phyloP scores from a whole-genome alignment of 192 early-diverging fungal genomes.

The Coemansia guatemalensis region DNA sequence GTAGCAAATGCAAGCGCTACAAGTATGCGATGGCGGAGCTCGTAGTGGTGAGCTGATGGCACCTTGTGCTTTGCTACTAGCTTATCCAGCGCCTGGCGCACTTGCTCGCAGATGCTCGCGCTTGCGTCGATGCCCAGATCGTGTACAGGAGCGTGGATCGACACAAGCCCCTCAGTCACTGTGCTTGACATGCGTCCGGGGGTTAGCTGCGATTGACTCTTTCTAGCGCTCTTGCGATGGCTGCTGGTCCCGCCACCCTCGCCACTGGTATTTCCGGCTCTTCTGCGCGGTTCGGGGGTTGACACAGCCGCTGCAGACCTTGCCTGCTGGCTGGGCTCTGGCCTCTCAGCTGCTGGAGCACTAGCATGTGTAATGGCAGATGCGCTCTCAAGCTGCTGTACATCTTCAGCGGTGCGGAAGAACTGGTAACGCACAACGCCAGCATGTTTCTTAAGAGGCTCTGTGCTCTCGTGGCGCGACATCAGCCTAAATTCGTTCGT shows the following conservation, averaged over 20 bases:
- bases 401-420: constrained; percentile 51
- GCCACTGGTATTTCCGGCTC: background rate
- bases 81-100: constrained; percentile 56
- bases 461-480: constrained; percentile 15
- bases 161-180: constrained; percentile 33
- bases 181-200: constrained; percentile 1
- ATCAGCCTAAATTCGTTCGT: constrained; percentile 49
- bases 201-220: constrained; percentile 9
- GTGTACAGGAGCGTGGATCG: constrained; percentile 57
- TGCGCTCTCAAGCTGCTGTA: constrained; percentile 36
- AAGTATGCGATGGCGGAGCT: constrained; percentile 77
- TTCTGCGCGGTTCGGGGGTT: background rate
- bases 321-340: background rate
- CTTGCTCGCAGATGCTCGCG: constrained; percentile 38
- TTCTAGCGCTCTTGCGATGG: constrained; percentile 16
- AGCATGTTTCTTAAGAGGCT: constrained; percentile 23
- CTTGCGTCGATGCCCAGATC: constrained; percentile 15
- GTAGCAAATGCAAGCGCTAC: constrained; percentile 63
- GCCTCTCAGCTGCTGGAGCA: background rate
- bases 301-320: background rate
- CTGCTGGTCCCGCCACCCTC: background rate
- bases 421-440: constrained; percentile 40
- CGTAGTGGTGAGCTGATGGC: constrained; percentile 70
- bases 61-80: constrained; percentile 69
- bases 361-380: background rate